Base-by-base conservation (phyloP, 805 yeast species). In the Kodamaea laetipori region DNA sequence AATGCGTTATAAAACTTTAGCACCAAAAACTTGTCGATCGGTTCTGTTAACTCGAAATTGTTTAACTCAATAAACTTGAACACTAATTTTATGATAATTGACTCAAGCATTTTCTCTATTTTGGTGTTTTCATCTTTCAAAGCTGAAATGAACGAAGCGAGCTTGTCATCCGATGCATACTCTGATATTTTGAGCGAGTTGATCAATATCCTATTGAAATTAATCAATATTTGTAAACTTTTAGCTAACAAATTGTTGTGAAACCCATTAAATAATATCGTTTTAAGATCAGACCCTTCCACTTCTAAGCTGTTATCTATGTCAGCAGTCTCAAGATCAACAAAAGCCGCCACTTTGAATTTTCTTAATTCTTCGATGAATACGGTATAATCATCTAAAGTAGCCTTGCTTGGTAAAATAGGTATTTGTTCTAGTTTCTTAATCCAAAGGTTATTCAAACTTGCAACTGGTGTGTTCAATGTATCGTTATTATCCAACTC, bases 401-500 rank as follows among this genome's bases (percentile, higher is more conserved):
- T 16, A 15, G 37, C 9, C 3, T 28, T 15, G 6, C 37, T 27
- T 3, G 60, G 59, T 19, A 62, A 47, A 10, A 48, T 37, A 4
- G 66, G 63, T 8, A 66, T 44, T 4, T 50, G 37, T 2, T 37
- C 33, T 35, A 49, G 56, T 9, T 49, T 37, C 6, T 43, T 46
- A 18, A 65, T 48, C 63, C 63, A 63, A 21, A 49, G 48, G 15
- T 47, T 51, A 23, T 52, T 50, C n/a, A 63, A 26, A 34, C 49
- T 50, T 18, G 59, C 55, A 16, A 63, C 46, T 4, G 68, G 39
- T 2, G 45, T 37, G 15, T 10, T 23, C 7, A 30, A 30, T 4
- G 16, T 28, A 5, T 10, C 13, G 10, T 17, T 24, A 12, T 23
- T n/a, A 12, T 28, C 23, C 17, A 53, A 28, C 4, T 46, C 48